These are phyloP conservation scores for Starmerella floris DNA, from an alignment of 805 yeast genomes.

Conservation along the genomic window DNA sequence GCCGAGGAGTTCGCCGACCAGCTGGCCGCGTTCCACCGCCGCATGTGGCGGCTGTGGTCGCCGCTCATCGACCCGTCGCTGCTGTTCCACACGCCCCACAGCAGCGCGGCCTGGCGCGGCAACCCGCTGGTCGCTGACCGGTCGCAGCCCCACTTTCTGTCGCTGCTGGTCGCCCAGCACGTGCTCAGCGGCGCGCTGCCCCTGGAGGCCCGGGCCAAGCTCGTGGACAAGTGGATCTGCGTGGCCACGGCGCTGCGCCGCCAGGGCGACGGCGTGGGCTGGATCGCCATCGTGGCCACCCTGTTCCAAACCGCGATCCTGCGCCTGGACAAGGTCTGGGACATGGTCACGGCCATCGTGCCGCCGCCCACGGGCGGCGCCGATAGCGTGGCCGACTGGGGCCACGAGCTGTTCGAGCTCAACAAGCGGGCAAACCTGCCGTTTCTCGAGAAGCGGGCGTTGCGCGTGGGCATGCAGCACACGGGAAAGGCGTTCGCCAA, in stretches of 20 bases:
- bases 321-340: constrained; percentile 65
- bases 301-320: constrained; percentile 72
- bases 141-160: constrained; percentile 61
- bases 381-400: constrained; percentile 54
- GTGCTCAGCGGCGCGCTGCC: constrained; percentile 38
- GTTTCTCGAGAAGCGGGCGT: constrained; percentile 49
- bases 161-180: constrained; percentile 56
- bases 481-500: constrained; percentile 66
- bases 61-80: constrained; percentile 68
- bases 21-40: constrained; percentile 53
- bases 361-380: background rate
- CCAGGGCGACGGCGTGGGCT: constrained; percentile 83
- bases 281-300: constrained; percentile 80
- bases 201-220: constrained; percentile 37
- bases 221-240: constrained; percentile 72
- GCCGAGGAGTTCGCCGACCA: constrained; percentile 52
- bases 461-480: constrained; percentile 64
- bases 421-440: constrained; percentile 55
- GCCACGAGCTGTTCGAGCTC: constrained; percentile 79
- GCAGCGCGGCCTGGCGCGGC: constrained; percentile 23
- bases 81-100: constrained; percentile 38
- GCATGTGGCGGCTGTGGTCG: constrained; percentile 59
- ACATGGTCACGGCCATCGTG: constrained; percentile 32
- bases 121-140: constrained; percentile 69
- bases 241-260: constrained; percentile 66